A percentile compares a stretch with the other conserved stretches of the same genome.
Conservation (phyloP, 179 eudicot species). For the Beta corolliflora region DNA sequence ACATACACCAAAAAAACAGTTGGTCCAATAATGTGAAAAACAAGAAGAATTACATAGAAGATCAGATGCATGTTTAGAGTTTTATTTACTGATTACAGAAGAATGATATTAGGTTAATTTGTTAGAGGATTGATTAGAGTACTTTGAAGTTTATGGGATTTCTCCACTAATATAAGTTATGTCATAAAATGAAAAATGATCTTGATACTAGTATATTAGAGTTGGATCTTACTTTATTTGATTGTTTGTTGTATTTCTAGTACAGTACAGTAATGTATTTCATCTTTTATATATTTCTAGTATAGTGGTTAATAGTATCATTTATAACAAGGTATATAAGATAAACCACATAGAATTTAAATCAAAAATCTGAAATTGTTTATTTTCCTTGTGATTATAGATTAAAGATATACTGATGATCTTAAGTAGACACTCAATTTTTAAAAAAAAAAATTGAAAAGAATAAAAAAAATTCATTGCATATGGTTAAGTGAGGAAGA, state of each 20-base stretch:
- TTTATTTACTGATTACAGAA: background rate
- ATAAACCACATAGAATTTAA: too few relatives aligned
- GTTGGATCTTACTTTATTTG: background rate
- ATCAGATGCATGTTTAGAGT: background rate
- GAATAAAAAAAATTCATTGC: too few relatives aligned
- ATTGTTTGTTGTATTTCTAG: background rate
- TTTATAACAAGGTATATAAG: background rate
- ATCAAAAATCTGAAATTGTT: too few relatives aligned
- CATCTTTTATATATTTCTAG: too few relatives aligned
- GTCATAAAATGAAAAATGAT: background rate
- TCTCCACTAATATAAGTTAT: background rate
- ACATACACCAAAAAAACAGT: too few relatives aligned
- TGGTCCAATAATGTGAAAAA: background rate
- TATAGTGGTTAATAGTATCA: too few relatives aligned
- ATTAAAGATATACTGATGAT: too few relatives aligned
- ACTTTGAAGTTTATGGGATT: background rate
- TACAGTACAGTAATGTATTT: background rate
- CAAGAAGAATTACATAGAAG: background rate
- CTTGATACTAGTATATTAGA: background rate
- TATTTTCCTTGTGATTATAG: too few relatives aligned
- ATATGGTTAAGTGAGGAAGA: too few relatives aligned
- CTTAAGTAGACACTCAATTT: too few relatives aligned
- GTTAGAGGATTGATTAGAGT: background rate
- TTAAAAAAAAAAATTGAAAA: too few relatives aligned
- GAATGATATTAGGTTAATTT: background rate